A percentile compares a stretch with the other conserved stretches of the same genome.
Evolutionary conservation across 805 yeast genomes (phyloP).

Genomic region (Candida ipomoeae): DNA sequence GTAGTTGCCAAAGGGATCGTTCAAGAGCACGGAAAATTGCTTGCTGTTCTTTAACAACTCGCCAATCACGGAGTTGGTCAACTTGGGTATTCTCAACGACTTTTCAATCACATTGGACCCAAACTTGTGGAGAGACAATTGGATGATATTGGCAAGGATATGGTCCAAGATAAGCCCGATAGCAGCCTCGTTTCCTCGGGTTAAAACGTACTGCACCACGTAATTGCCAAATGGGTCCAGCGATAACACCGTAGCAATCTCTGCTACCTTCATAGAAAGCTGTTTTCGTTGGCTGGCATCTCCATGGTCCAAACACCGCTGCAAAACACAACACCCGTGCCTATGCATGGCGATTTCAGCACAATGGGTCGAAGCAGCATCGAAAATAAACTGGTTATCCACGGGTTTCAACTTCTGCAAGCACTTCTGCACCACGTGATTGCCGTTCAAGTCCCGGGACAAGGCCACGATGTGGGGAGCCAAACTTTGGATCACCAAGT

Average conservation of each 20-base stretch:
- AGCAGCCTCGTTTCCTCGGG: conserved; percentile 40
- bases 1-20: conserved; percentile 58
- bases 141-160: conserved; percentile 34
- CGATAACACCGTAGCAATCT: conserved; percentile 63
- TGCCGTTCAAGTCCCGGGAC: conserved; percentile 89
- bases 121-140: conserved; percentile 55
- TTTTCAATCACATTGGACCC: conserved; percentile 61
- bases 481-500: conserved; percentile 56
- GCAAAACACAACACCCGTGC: conserved; percentile 89
- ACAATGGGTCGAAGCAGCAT: conserved; percentile 71
- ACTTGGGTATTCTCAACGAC: conserved; percentile 44
- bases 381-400: conserved; percentile 86
- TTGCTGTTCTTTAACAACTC: conserved; percentile 36
- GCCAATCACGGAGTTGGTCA: conserved; percentile 43
- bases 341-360: conserved; percentile 87
- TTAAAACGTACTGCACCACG: conserved; percentile 87
- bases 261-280: conserved; percentile 64
- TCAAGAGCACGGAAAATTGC: conserved; percentile 41
- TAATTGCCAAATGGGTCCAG: conserved; percentile 96
- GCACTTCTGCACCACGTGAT: conserved; percentile 94
- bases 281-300: conserved; percentile 61
- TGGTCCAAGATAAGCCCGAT: conserved; percentile 33
- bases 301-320: conserved; percentile 72
- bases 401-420: conserved; percentile 62
- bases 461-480: conserved; percentile 70